Percentiles rank a stretch among this genome's conserved stretches.
Conservation (phyloP, 2,329 filamentous ascomycete species). For the Malbranchea cinnamomea region DNA sequence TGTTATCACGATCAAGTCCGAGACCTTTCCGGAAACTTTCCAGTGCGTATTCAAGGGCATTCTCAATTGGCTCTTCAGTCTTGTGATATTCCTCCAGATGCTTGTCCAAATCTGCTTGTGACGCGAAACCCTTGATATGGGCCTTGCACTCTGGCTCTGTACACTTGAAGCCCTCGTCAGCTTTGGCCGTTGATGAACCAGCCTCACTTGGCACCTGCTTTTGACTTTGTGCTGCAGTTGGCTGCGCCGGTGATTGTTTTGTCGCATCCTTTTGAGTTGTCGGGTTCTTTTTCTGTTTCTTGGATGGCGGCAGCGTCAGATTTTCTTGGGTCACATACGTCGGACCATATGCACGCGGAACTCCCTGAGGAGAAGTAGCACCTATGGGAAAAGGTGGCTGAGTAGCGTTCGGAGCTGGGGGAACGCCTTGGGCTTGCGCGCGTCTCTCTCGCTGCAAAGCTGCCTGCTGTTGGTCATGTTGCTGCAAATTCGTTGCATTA, state of each 20-base stretch:
- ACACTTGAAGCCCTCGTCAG: conserved; percentile 37
- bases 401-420: conserved; percentile 35
- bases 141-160: conserved; percentile 37
- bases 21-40: conserved; percentile 35
- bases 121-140: conserved; percentile 39
- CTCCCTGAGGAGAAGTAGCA: conserved; percentile 39
- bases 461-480: conserved; percentile 32
- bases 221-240: conserved; percentile 14
- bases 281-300: conserved; percentile 41
- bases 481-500: conserved; percentile 33
- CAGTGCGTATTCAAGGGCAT: conserved; percentile 42
- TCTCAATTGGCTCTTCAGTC: conserved; percentile 32
- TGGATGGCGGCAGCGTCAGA: conserved; percentile 42
- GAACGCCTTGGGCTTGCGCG: conserved; percentile 25
- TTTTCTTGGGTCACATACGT: conserved; percentile 40
- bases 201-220: conserved; percentile 18
- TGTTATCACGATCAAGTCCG: conserved; percentile 35
- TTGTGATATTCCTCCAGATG: conserved; percentile 41
- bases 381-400: conserved; percentile 38
- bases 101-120: conserved; percentile 38
- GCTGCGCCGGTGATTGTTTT: conserved; percentile 11
- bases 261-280: conserved; percentile 15
- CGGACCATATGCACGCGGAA: conserved; percentile 40
- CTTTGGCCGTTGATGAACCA: conserved; percentile 27
- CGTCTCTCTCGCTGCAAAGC: conserved; percentile 24